Conservation (phyloP, 1,139 yeast species). For the Yamadazyma aaseri region DNA sequence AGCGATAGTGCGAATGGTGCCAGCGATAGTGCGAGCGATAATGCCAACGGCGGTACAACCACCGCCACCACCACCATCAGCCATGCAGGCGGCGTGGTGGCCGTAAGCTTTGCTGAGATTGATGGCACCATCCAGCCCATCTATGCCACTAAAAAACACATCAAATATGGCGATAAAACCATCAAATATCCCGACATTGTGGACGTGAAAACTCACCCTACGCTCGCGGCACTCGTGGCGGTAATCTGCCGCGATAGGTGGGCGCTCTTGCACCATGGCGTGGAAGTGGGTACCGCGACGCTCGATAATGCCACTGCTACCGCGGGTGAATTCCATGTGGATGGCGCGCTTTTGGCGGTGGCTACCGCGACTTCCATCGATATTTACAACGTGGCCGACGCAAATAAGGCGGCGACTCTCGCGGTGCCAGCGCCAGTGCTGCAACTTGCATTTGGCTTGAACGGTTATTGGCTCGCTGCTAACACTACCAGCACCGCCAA, state of each 20-base stretch:
- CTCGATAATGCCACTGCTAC: slow-evolving; percentile 16
- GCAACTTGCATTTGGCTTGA: slow-evolving; percentile 54
- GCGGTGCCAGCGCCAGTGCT: slow-evolving; percentile 26
- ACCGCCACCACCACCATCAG: slow-evolving; percentile 14
- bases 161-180: slow-evolving; percentile 17
- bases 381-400: slow-evolving; percentile 44
- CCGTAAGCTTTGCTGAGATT: slow-evolving; percentile 16
- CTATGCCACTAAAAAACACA: slow-evolving; percentile 19
- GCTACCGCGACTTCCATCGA: slow-evolving; percentile 36
- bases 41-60: too few relatives aligned
- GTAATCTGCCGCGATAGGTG: slow-evolving; percentile 10
- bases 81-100: slow-evolving; percentile 18
- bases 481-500: slow-evolving; percentile 17
- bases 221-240: slow-evolving; percentile 11
- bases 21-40: too few relatives aligned
- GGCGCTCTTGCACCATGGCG: slow-evolving; percentile 9
- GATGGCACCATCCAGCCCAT: slow-evolving; percentile 17
- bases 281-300: not conserved
- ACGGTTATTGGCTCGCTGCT: slow-evolving; percentile 66
- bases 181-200: slow-evolving; percentile 17
- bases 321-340: slow-evolving; percentile 54
- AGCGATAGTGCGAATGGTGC: too few relatives aligned
- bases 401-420: slow-evolving; percentile 40
- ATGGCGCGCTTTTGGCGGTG: slow-evolving; percentile 59
- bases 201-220: slow-evolving; percentile 26